Base-by-base conservation (phyloP, 257 asterid species). In the Jacaranda mimosifolia region DNA sequence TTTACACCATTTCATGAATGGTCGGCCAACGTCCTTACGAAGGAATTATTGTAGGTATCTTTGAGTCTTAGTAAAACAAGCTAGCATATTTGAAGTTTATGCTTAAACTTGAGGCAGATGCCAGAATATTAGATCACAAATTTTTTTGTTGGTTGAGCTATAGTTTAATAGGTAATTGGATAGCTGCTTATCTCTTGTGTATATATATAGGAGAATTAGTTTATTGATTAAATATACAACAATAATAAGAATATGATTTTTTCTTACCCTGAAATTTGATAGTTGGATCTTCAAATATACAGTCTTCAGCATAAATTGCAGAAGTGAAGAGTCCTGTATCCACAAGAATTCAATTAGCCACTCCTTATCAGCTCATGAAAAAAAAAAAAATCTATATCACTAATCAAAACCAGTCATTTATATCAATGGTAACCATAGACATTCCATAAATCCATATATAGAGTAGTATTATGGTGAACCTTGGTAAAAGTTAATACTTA, bases 241-340 rank as follows among this genome's bases (percentile, higher is more conserved):
- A 77, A 58, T 0, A 10, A 55, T 60, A 70, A 14, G 39, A 63
- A 52, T 53, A 6, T 43, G 52, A 42, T 53, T 52, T 60, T 52
- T 17, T 42, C 81, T 83, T 79, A 91, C 98, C 98, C 63, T 77
- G 87, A 79, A 93, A 91, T 81, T 86, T 85, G 79, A 93, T 91
- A 51, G 98, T 93, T 71, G 98, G 98, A 55, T 93, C 98, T 86
- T 88, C 98, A 82, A 93, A 93, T 70, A 72, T 79, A 88, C 97
- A 93, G 67, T 93, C 92, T 63, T 85, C 92, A 15, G 91, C 95
- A 82, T 93, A 93, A 77, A 93, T 87, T 57, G 79, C 86, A 51
- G 87, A 74, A 26, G 97, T 91, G 83, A 93, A 93, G 73, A 55
- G 72, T 52, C 97, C 97, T 91, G 39, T 65, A 72, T 45, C 59